Evolutionary conservation across 1,284 basidiomycete species (phyloP), one percentile per base, ranked within the genome.

Genomic region (Salmacisia buchloeana): DNA sequence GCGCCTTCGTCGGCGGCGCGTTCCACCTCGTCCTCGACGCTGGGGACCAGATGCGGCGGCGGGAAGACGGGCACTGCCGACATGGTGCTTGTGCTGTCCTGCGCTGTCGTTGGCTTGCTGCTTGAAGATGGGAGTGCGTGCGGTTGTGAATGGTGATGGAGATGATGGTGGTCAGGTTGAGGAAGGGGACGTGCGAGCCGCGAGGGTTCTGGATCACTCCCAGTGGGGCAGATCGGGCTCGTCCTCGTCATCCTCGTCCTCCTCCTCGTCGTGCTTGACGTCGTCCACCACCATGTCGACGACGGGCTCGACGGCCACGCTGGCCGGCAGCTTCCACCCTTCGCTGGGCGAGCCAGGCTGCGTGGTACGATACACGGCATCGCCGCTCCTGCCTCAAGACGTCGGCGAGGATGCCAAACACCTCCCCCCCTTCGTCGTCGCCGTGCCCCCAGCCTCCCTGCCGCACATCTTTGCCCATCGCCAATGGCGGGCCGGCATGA

Each of bases 401-500:
- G 12, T 35, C 0, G 13, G 5, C 0, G 18, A 39, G 0, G 41
- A 43, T 21, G 46, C 35, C 34, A 15, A 9, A 29, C 25, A 4
- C 18, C 38, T 49, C 38, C 60, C 60, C 12, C 18, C 56, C 2
- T 12, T 78, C 35, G 65, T 65, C 6, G 69, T 79, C 36, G 46
- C 63, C 33, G 68, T 79, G 2, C 77, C 77, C 3, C 74, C 75
- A 1, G 74, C 75, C 12, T 66, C 71, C 31, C 71, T 79, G 34
- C 74, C 71, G 15, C 69, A 68, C 67, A 73, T 79, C 41, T 79
- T 79, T 58, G 76, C 75, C 6, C 77, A 79, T 56, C 70, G 77
- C 15, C 75, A 77, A 63, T 79, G 77, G 77, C 68, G 77, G 10
- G 76, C 77, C 0, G 77, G 77, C 0, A 75, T 79, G 72, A 69